A percentile compares a stretch with the other conserved stretches of the same genome.
phyloP scores from a whole-genome alignment of 352 stramenopile species.

The Pythium phragmiticola region DNA sequence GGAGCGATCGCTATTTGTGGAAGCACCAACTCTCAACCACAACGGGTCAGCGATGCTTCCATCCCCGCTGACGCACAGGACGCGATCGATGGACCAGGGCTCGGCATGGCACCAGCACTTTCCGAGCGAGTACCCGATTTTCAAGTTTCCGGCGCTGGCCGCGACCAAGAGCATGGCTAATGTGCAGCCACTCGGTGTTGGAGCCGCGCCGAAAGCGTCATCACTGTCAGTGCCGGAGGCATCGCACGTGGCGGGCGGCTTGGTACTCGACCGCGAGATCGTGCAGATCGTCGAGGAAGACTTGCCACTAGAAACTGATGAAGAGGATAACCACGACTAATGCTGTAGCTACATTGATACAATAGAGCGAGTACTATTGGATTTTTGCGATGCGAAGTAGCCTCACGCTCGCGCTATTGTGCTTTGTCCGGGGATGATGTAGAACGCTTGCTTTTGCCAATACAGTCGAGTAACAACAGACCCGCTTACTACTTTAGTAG shows the following conservation, averaged over 20 bases:
- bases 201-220: background rate
- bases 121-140: slow-evolving; percentile 62
- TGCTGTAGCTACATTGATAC: background rate
- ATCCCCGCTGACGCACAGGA: slow-evolving; percentile 32
- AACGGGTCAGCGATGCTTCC: slow-evolving; percentile 11
- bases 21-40: slow-evolving; percentile 42
- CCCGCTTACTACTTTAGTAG: too few species aligned
- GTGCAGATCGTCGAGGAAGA: slow-evolving; percentile 19
- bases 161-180: slow-evolving; percentile 25
- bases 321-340: slow-evolving; percentile 22
- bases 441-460: too few species aligned
- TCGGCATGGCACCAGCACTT: slow-evolving; percentile 45
- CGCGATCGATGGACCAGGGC: slow-evolving; percentile 43
- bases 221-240: background rate
- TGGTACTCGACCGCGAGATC: slow-evolving; percentile 11
- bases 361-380: background rate
- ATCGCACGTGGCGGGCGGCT: background rate
- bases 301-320: background rate
- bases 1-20: slow-evolving; percentile 69
- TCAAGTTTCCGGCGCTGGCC: slow-evolving; percentile 38
- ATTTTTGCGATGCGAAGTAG: background rate
- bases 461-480: too few species aligned
- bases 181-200: slow-evolving; percentile 15
- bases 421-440: too few species aligned
- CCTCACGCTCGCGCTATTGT: too few species aligned